Base-by-base conservation (phyloP, 176 grass and related monocot species). In the Panicum miliaceum region DNA sequence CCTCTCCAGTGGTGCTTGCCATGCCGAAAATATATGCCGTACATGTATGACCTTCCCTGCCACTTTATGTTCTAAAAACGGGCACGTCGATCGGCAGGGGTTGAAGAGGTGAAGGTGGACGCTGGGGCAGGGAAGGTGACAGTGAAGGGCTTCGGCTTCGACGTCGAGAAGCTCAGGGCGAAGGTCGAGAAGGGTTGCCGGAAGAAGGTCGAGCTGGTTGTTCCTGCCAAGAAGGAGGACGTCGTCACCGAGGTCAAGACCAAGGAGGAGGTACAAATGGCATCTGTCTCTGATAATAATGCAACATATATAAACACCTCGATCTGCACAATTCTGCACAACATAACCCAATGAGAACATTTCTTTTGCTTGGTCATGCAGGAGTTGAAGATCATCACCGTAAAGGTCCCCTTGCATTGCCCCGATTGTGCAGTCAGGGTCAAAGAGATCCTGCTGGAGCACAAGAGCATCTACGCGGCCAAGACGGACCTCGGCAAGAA, bases 381-480 rank as follows among this genome's bases (percentile, higher is more conserved):
- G 90, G 88, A 88, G 42, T 60, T 94, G 36, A 92, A 83, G 71
- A 84, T 87, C 13, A 94, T 81, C 43, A 87, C 84, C 6, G 70
- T 92, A 3, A 99, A 87, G 25, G 88, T 99, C 51, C 83, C 85
- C 47, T 76, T 96, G 91, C 96, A 96, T 74, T 96, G 96, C 53
- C 73, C 76, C 12, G 82, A 87, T 5, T 96, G 96, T 37, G 93
- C 91, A 35, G 54, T 54, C 63, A 82, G 71, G 27, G 84, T 99
- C 73, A 90, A 66, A 65, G 72, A 84, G 72, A 79, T 82, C n/a
- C 75, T 96, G 60, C 83, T 92, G 15, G 86, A 94, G 73, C 86
- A 96, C 87, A 94, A 90, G 81, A 91, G 93, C 66, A 88, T 99
- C 71, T 82, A 99, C 25, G 94, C 56, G 51, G 91, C 89, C 48